A percentile compares a stretch with the other conserved stretches of the same genome.
These are phyloP conservation scores for Malassezia restricta DNA, from an alignment of 1,284 basidiomycete species.

Conservation along the genomic window DNA sequence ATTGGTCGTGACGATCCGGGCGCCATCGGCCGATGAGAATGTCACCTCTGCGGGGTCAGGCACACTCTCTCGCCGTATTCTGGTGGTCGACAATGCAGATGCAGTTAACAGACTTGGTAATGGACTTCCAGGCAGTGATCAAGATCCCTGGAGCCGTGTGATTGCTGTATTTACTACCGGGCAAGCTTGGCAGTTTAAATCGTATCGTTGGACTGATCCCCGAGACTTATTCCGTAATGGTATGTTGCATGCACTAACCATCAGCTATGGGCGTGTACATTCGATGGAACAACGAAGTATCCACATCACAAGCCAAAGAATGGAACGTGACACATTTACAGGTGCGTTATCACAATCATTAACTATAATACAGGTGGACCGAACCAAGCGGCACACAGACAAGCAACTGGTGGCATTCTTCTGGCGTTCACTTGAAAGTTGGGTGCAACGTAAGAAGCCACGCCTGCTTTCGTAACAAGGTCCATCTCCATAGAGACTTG, in stretches of 20 bases:
- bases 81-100: constrained; percentile 82
- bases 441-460: constrained; percentile 52
- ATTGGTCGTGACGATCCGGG: constrained; percentile 33
- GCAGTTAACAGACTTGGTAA: constrained; percentile 74
- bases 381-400: constrained; percentile 66
- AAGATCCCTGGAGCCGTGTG: constrained; percentile 60
- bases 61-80: constrained; percentile 51
- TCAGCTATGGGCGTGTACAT: constrained; percentile 54
- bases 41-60: constrained; percentile 4
- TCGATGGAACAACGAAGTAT: constrained; percentile 79
- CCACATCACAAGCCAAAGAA: constrained; percentile 73
- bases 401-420: constrained; percentile 87
- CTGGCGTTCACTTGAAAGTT: constrained; percentile 78
- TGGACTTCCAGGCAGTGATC: constrained; percentile 15
- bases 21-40: constrained; percentile 17
- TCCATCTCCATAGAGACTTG: background rate
- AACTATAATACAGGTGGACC: constrained; percentile 25
- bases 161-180: constrained; percentile 94
- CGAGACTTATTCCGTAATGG: constrained; percentile 82
- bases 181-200: constrained; percentile 91
- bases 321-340: constrained; percentile 94
- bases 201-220: constrained; percentile 91
- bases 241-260: constrained; percentile 45
- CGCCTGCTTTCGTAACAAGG: constrained; percentile 14
- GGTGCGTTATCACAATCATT: constrained; percentile 49